Evolutionary conservation across 306 rosid genomes (phyloP), one percentile per base, ranked within the genome.

Genomic region (Lablab purpureus): DNA sequence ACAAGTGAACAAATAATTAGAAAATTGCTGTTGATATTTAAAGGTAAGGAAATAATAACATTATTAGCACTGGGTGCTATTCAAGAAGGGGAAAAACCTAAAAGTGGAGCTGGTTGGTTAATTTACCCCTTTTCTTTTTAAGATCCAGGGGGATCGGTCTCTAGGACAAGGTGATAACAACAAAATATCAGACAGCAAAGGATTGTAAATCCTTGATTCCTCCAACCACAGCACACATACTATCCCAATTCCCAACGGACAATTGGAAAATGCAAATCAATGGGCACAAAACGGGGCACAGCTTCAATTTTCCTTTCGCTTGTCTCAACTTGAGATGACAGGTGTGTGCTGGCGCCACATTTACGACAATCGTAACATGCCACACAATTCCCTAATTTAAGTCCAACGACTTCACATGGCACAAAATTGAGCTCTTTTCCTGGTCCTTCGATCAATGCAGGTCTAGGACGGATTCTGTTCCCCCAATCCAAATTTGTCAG

Each of bases 131-230:
- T 60, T 14, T 22, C 78, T 54, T 51, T 77, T 6, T 10, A 40
- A 51, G 45, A 74, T 18, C 65, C 4, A n/a, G 43, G 55, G 18
- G 70, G 76, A 40, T 43, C 14, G 47, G 34, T 60, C 8, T 76
- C 7, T 49, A 23, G 52, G 78, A 84, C 80, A 77, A 77, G 49
- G 67, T 68, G 78, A 56, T 32, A 49, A 63, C 66, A 76, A 37
- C 68, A 66, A 47, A 75, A 49, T 21, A 47, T 64, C 27, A 46
- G 28, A 74, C 10, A 67, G 15, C 49, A 32, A 40, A 67, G 47
- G 70, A 72, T 45, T 52, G 76, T 54, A 56, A 41, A 80, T 23
- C 41, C 28, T 60, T 17, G 41, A 43, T 65, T 37, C 45, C 30
- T 34, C 43, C 78, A 56, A 36, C 80, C 67, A 46, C 25, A 65